Conservation (phyloP, 495 filamentous ascomycete species). For the Hypoxylon perforatum region DNA sequence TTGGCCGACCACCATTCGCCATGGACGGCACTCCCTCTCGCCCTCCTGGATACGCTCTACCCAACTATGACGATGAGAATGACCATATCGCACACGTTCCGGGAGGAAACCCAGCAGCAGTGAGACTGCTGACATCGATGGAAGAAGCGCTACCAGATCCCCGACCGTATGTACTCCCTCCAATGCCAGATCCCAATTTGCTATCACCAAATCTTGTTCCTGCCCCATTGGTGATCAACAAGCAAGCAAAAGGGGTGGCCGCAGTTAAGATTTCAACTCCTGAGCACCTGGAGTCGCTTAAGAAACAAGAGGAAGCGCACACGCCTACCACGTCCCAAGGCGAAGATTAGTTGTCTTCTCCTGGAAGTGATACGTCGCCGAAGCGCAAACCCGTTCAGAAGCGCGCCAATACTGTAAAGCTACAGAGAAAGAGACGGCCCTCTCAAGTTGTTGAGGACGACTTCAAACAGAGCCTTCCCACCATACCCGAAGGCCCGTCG, state of each 20-base stretch:
- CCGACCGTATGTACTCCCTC: conserved; percentile 57
- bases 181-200: conserved; percentile 27
- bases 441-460: conserved; percentile 13
- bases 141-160: conserved; percentile 53
- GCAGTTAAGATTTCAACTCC: conserved; percentile 45
- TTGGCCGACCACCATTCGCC: conserved; percentile 41
- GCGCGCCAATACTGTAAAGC: conserved; percentile 52
- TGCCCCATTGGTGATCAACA: conserved; percentile 43
- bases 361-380: conserved; percentile 17
- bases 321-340: conserved; percentile 8
- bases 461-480: conserved; percentile 47
- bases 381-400: conserved; percentile 36
- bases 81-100: conserved; percentile 51
- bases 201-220: conserved; percentile 35
- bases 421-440: conserved; percentile 53
- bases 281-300: conserved; percentile 44
- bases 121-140: conserved; percentile 65
- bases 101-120: conserved; percentile 49
- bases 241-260: conserved; percentile 25
- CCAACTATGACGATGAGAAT: conserved; percentile 61
- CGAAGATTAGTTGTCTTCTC: conserved; percentile 27
- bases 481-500: conserved; percentile 58
- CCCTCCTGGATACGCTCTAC: conserved; percentile 58
- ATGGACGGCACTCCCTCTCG: conserved; percentile 61
- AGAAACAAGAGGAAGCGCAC: conserved; percentile 47